Base-by-base conservation (phyloP, 768 basidiomycete species). In the Suillus subaureus region DNA sequence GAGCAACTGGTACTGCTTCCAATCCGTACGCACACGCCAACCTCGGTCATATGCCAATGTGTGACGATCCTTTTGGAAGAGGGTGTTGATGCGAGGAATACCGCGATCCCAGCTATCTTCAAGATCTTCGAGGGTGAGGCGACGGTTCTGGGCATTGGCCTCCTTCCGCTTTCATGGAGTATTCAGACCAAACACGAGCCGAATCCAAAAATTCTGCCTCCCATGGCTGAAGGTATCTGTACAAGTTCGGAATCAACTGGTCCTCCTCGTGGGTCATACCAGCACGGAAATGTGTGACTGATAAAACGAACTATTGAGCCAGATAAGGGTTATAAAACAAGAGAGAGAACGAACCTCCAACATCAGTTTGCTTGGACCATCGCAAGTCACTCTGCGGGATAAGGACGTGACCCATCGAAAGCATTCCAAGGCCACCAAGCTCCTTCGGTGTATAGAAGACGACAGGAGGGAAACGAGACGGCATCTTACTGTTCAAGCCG, bases 121-220 rank as follows among this genome's bases (percentile, higher is more conserved):
- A 33, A 99, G 84, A 83, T 99, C 97, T 76, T 99, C 97, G 23
- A 99, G 83, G 2, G 97, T 99, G 63, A 99, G 84, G 18, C 97
- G 90, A 64, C 97, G 91, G 79, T 99, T 98, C 76, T 97, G 95
- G 1, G 97, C 97, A 69, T 96, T 97, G n/a, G 97, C 97, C 75
- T 99, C 97, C 78, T 99, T 99, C 71, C 97, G 83, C 84, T 99
- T n/a, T 99, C 95, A 98, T 93, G 0, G 97, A 96, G 77, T 99
- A 99, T 77, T 99, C 97, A 0, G 91, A 94, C 97, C 97, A 99
- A 47, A 99, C 97, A 71, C 97, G 94, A 47, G 96, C 96, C 2
- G 96, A 98, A 74, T 99, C 97, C 66, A 97, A 77, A 82, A 99
- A 98, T 75, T 98, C 96, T 0, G 96, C 93, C 75, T 97, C 94